These are phyloP conservation scores for Claviceps pusilla DNA, from an alignment of 2,329 filamentous ascomycete genomes.

Conservation along the genomic window DNA sequence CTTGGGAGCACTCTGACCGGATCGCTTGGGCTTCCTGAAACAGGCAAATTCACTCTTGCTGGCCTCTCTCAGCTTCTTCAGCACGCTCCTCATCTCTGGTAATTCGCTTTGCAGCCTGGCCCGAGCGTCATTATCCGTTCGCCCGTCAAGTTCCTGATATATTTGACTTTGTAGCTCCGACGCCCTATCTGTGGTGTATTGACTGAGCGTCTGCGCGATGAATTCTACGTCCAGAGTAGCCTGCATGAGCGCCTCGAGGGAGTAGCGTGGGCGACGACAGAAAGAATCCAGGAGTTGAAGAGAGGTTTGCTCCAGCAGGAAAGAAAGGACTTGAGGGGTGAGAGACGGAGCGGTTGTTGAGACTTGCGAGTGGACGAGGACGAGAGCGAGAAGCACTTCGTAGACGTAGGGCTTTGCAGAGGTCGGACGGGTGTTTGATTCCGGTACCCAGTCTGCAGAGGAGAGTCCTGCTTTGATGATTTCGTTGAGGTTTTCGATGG, in stretches of 20 bases:
- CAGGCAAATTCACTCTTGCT: constrained; percentile 81
- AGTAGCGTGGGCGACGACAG: constrained; percentile 50
- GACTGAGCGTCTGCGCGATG: constrained; percentile 78
- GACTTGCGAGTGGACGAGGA: constrained; percentile 83
- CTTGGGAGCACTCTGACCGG: constrained; percentile 18
- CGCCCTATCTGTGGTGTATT: constrained; percentile 75
- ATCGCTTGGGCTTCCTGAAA: constrained; percentile 51
- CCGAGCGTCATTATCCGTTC: constrained; percentile 78
- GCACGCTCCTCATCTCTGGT: constrained; percentile 70
- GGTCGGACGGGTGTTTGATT: constrained; percentile 40
- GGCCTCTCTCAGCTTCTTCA: constrained; percentile 71
- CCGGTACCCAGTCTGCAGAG: constrained; percentile 55
- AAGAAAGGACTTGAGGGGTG: constrained; percentile 67
- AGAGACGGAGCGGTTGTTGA: constrained; percentile 64
- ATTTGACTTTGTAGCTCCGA: constrained; percentile 75
- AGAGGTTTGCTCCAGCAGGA: constrained; percentile 71
- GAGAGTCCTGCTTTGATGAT: constrained; percentile 62
- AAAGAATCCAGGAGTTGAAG: constrained; percentile 72
- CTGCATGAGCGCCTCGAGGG: constrained; percentile 77
- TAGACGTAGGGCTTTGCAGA: constrained; percentile 83
- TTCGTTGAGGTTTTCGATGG: constrained; percentile 49
- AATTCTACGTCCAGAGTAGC: constrained; percentile 96
- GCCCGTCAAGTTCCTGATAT: constrained; percentile 76
- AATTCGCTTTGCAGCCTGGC: constrained; percentile 70
- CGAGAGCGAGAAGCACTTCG: constrained; percentile 66